Base-by-base conservation (phyloP, 164 flowering plant genomes). In the Brasenia schreberi region DNA sequence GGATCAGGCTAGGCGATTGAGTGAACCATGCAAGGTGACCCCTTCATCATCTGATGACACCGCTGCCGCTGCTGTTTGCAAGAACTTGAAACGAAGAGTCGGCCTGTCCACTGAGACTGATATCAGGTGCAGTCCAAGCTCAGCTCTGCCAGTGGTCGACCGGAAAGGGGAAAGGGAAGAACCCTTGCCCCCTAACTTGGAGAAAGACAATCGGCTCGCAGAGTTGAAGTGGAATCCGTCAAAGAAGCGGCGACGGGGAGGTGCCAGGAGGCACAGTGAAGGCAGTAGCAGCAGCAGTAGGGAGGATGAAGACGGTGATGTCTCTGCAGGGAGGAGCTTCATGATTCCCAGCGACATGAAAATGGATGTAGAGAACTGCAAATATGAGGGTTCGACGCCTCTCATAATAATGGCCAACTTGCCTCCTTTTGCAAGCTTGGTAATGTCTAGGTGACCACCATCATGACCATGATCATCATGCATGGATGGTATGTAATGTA, bases 311-410 rank as follows among this genome's bases (percentile, higher is more conserved):
- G 76, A 63, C 5, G n/a, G 63, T 19, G 77, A 39, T 5, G 70
- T 77, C 4, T 39, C 56, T 27, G 59, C 68, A 19, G 42, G 33
- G 59, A 79, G 73, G 42, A 76, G 78, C 10, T 81, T 80, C 68
- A 42, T 80, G 19, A 68, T 80, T 49, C 69, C 80, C 0, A 58
- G 74, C 5, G 42, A 84, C 18, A 7, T 82, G 74, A 84, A 77
- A 69, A 75, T 80, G 18, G 90, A 87, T 75, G 71, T 53, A 7
- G 96, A 89, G 27, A 85, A 85, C 71, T 89, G 95, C 86, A 89
- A 88, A 62, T 84, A 71, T 66, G 56, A 68, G 6, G 76, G 81
- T 9, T 2, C 56, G 5, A 86, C 81, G 66, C 72, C 84, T 66
- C 72, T 74, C 4, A 81, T 85, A 52, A 81, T 85, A 52, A 44